These are phyloP conservation scores for Flaveria robusta DNA, from an alignment of 129 eudicot genomes.

Conservation along the genomic window DNA sequence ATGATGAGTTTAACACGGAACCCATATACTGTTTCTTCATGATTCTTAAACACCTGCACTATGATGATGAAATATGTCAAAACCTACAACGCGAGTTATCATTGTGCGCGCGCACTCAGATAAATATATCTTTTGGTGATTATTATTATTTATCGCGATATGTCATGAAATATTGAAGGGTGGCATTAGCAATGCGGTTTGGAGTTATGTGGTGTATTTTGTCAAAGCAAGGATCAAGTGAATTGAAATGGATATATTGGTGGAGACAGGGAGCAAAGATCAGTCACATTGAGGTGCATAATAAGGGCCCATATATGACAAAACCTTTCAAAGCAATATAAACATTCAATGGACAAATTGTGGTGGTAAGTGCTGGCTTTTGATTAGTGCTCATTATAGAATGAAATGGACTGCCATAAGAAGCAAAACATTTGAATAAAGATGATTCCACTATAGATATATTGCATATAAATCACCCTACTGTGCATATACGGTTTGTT, in stretches of 20 bases:
- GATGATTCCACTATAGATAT: constrained; percentile 36
- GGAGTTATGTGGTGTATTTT: constrained; percentile 34
- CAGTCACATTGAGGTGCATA: constrained; percentile 36
- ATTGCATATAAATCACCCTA: constrained; percentile 25
- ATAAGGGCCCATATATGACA: constrained; percentile 47
- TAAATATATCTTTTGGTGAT: constrained; percentile 10
- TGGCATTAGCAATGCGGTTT: constrained; percentile 25
- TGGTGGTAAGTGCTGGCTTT: constrained; percentile 78
- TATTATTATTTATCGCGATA: constrained; percentile 6
- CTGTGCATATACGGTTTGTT: constrained; percentile 20
- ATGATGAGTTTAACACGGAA: constrained; percentile 17
- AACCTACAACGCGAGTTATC: constrained; percentile 34
- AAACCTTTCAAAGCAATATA: constrained; percentile 43
- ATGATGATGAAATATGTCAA: constrained; percentile 26
- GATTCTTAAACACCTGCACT: constrained; percentile 12
- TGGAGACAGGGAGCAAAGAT: constrained; percentile 42
- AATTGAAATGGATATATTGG: constrained; percentile 16
- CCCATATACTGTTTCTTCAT: not conserved
- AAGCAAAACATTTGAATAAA: constrained; percentile 52
- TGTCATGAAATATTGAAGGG: constrained; percentile 17
- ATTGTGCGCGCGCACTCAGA: constrained; percentile 23
- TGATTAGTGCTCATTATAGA: constrained; percentile 72
- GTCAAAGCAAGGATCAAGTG: constrained; percentile 39
- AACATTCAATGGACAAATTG: constrained; percentile 62
- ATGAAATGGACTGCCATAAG: constrained; percentile 58